phyloP scores from a whole-genome alignment of 164 flowering plant species.

The Chloranthus sessilifolius region DNA sequence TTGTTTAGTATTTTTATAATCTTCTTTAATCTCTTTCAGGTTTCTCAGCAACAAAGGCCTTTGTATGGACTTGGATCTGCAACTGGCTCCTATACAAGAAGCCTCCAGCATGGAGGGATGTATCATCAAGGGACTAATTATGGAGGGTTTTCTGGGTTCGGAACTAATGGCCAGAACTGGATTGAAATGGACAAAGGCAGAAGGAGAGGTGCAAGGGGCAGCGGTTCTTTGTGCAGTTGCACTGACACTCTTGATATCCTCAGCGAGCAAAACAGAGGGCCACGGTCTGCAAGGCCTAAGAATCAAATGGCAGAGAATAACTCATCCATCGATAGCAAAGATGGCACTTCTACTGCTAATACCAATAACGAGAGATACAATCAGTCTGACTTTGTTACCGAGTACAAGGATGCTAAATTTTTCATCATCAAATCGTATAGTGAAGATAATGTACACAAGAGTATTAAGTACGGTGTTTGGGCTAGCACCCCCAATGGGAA shows the following conservation, averaged over 20 bases:
- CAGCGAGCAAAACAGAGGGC: conserved; percentile 86
- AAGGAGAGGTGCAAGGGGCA: conserved; percentile 49
- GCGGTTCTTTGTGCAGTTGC: conserved; percentile 42
- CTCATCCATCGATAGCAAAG: conserved; percentile 31
- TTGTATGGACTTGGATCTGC: conserved; percentile 56
- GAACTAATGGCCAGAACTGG: conserved; percentile 38
- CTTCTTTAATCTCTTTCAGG: conserved; percentile 29
- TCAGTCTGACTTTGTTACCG: conserved; percentile 57
- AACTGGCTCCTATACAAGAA: conserved; percentile 46
- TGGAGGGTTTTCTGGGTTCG: conserved; percentile 42
- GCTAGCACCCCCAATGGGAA: conserved; percentile 93
- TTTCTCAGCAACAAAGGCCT: conserved; percentile 57
- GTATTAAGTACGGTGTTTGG: conserved; percentile 92
- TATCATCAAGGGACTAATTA: conserved; percentile 34
- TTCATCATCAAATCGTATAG: conserved; percentile 92
- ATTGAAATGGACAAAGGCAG: conserved; percentile 50
- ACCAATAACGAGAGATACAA: conserved; percentile 37
- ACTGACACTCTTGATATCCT: conserved; percentile 53
- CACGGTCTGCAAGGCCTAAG: conserved; percentile 75
- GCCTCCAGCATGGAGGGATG: conserved; percentile 36
- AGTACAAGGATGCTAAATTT: conserved; percentile 69
- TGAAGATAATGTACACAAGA: conserved; percentile 93
- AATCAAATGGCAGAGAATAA: conserved; percentile 44
- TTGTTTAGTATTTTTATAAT: background rate
- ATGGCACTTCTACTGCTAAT: conserved; percentile 25